Base-by-base conservation (phyloP, 2,329 filamentous ascomycete genomes). In the Aspergillus sojae region DNA sequence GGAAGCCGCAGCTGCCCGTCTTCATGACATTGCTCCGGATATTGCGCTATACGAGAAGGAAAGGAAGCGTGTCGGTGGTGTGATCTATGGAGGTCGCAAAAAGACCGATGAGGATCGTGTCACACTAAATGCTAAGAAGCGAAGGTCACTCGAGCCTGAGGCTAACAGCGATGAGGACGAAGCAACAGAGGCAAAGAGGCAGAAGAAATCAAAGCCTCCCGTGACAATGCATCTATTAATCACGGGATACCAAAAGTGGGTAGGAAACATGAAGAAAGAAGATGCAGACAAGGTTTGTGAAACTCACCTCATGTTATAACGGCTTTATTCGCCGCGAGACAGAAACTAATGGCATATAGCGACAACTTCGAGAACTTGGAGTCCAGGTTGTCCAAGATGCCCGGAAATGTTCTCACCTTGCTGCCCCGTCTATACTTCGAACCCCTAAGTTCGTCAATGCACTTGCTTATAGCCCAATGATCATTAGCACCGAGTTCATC, bases 401-500 rank as follows among this genome's bases (percentile, higher is more conserved):
- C 30, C 86, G 87, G 55, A 85, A 87, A 52, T 95, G 92, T 75
- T 92, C 94, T 71, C 92, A 96, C 75, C 86, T 99, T 12, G 93
- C 93, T 39, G 94, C 94, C 4, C 95, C 94, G 0, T 86, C 88
- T 48, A 88, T 98, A 65, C 87, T 97, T 39, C 90, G 95, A 43
- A 99, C 95, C 0, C 89, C 92, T 75, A 99, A 99, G 74, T 99
- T 99, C 74, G 89, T 98, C 57, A 91, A 90, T 65, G 93, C 93
- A 14, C 81, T 99, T 32, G 93, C 95, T 21, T 89, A 88, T 63
- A 93, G 91, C 0, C 92, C 93, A 0, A 85, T 86, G 1, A 86
- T 98, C 50, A 85, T 98, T 60, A 89, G 88, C 53, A 91, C 90
- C 0, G 84, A 86, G 10, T 99, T 93, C 76, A 87, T 99, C 62